Conservation (phyloP, 139 green algal genomes). For the Haematococcus sp. region DNA sequence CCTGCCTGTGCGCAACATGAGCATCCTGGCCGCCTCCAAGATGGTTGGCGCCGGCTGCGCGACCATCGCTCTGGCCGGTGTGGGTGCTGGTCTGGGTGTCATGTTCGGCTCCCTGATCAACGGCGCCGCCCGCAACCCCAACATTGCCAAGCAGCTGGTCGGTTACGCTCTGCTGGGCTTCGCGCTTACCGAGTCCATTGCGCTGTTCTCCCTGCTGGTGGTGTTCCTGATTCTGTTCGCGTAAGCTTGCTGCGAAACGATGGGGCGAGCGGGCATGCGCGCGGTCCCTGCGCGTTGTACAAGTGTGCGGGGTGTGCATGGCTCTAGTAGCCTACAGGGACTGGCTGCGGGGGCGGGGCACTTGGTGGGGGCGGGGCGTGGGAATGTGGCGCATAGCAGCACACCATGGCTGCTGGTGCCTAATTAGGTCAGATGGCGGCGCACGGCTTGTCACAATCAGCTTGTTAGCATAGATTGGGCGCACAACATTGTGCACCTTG, state of each 20-base stretch:
- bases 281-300: no score
- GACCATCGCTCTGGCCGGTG: constrained; percentile 71
- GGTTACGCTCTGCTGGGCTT: constrained; percentile 76
- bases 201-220: constrained; percentile 72
- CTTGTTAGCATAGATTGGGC: no score
- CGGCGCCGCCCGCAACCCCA: constrained; percentile 71
- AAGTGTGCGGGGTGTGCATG: no score
- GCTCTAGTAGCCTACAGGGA: no score
- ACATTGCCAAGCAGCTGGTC: constrained; percentile 72
- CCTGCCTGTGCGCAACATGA: constrained; percentile 24
- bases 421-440: no score
- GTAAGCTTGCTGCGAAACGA: constrained; percentile 21
- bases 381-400: no score
- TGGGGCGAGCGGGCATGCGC: not conserved
- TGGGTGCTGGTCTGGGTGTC: constrained; percentile 70
- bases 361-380: no score
- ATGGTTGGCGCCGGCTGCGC: constrained; percentile 74
- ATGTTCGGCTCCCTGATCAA: constrained; percentile 81
- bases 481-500: no score
- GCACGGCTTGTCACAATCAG: no score
- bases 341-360: no score
- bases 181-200: constrained; percentile 75
- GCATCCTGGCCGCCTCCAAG: constrained; percentile 60
- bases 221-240: constrained; percentile 73
- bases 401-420: no score